Evolutionary conservation across 352 stramenopile species (phyloP).

Genomic region (Thraustotheca clavata): DNA sequence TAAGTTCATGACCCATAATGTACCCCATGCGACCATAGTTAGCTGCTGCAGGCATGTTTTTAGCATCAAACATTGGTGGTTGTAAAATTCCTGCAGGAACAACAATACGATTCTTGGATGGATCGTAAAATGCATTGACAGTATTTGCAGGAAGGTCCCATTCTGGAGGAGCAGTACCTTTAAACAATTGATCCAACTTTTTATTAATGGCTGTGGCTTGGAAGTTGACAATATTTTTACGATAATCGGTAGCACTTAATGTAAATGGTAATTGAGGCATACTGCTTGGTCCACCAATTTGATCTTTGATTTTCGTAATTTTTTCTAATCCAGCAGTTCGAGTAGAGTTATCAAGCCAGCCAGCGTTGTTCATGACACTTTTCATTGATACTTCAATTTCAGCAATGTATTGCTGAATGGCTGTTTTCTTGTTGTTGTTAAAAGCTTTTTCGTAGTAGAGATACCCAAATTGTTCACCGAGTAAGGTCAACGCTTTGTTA

Average conservation of each 20-base stretch:
- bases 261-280: constrained; percentile 45
- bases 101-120: constrained; percentile 82
- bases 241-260: constrained; percentile 39
- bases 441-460: constrained; percentile 88
- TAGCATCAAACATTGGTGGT: constrained; percentile 70
- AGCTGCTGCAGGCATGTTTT: constrained; percentile 70
- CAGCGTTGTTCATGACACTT: constrained; percentile 68
- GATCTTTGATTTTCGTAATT: constrained; percentile 78
- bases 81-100: constrained; percentile 92
- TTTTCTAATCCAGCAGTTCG: constrained; percentile 80
- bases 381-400: constrained; percentile 79
- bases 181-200: constrained; percentile 30
- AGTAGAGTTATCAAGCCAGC: constrained; percentile 85
- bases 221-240: constrained; percentile 43
- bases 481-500: constrained; percentile 56
- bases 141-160: constrained; percentile 90
- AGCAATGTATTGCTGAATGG: constrained; percentile 70
- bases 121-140: constrained; percentile 83
- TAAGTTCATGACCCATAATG: constrained; percentile 92
- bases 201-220: constrained; percentile 27
- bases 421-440: constrained; percentile 57
- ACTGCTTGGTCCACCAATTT: constrained; percentile 46
- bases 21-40: constrained; percentile 91
- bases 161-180: constrained; percentile 40
- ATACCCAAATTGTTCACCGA: constrained; percentile 83